A percentile compares a stretch with the other conserved stretches of the same genome.
Conservation (phyloP, 139 green algal species). For the Picochlorum sp. region DNA sequence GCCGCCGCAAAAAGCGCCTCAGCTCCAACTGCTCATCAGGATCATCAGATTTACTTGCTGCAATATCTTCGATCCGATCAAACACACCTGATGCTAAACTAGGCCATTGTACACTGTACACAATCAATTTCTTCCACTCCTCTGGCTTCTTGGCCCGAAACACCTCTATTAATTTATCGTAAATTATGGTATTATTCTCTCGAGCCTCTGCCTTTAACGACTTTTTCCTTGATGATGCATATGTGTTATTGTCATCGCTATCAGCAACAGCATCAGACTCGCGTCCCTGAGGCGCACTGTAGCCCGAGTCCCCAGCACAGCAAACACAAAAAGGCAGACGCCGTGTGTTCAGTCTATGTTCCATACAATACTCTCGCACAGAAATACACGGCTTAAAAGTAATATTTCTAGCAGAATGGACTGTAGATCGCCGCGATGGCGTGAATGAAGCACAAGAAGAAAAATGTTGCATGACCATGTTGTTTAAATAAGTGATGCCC, state of each 20-base stretch:
- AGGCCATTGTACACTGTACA: constrained; percentile 49
- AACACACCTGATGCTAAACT: constrained; percentile 37
- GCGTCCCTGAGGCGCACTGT: neutral
- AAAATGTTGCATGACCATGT: too few relatives aligned
- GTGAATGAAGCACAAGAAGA: too few relatives aligned
- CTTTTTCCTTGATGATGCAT: neutral
- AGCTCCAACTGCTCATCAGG: constrained; percentile 22
- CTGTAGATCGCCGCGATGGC: too few relatives aligned
- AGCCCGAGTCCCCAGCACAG: too few relatives aligned
- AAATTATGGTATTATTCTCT: constrained; percentile 34
- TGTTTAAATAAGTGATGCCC: too few relatives aligned
- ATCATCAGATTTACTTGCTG: neutral
- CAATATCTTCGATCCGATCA: constrained; percentile 33
- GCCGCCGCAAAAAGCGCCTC: constrained; percentile 17
- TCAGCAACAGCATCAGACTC: too few relatives aligned
- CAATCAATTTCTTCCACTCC: constrained; percentile 59
- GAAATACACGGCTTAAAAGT: too few relatives aligned
- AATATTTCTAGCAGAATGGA: too few relatives aligned
- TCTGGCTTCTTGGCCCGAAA: constrained; percentile 33
- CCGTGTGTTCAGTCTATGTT: too few relatives aligned
- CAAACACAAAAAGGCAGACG: too few relatives aligned
- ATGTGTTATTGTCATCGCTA: neutral
- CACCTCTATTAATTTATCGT: constrained; percentile 55
- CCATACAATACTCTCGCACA: too few relatives aligned
- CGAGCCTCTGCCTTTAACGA: constrained; percentile 14